Percentiles rank a stretch among this genome's conserved stretches.
phyloP scores from a whole-genome alignment of 768 basidiomycete genomes.

The Trametes coccinea region DNA sequence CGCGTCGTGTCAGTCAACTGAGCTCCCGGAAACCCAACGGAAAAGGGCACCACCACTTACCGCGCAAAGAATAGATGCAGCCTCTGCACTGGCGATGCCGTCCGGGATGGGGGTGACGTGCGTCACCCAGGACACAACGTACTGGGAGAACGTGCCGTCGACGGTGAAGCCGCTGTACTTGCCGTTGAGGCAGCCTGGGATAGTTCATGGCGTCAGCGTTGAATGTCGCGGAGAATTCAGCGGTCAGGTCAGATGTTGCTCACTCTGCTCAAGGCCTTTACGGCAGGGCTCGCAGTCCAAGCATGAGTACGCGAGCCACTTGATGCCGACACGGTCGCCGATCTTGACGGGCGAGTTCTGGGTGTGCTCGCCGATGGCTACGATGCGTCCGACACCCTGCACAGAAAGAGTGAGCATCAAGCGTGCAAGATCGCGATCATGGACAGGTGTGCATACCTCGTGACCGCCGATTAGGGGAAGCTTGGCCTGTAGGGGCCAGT shows the following conservation, averaged over 20 bases:
- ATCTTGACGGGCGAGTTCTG: slow-evolving; percentile 60
- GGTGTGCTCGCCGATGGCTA: slow-evolving; percentile 76
- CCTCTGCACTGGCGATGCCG: slow-evolving; percentile 58
- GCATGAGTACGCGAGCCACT: slow-evolving; percentile 77
- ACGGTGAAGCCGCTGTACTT: slow-evolving; percentile 70
- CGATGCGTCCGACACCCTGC: slow-evolving; percentile 79
- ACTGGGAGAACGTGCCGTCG: slow-evolving; percentile 78
- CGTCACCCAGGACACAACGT: slow-evolving; percentile 69
- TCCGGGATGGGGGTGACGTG: slow-evolving; percentile 83
- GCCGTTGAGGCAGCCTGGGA: slow-evolving; percentile 58
- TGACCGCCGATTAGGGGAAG: slow-evolving; percentile 79
- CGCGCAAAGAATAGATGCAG: slow-evolving; percentile 78
- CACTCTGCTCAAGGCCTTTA: slow-evolving; percentile 75
- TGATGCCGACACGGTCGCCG: slow-evolving; percentile 82
- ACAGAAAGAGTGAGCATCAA: too few relatives aligned
- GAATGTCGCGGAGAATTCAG: slow-evolving; percentile 1
- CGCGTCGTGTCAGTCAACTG: not conserved
- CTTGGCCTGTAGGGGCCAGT: slow-evolving; percentile 77
- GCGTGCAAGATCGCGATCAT: too few relatives aligned
- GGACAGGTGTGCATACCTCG: slow-evolving; percentile 25
- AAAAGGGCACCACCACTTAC: slow-evolving; percentile 37
- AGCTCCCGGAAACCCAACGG: not conserved
- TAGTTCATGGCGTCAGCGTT: slow-evolving; percentile 1
- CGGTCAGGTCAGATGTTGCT: slow-evolving; percentile 21
- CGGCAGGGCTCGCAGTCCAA: slow-evolving; percentile 75